Percentiles rank a stretch among this genome's conserved stretches.
These are phyloP conservation scores for Botryotinia convoluta DNA, from an alignment of 2,329 filamentous ascomycete genomes.

Conservation along the genomic window DNA sequence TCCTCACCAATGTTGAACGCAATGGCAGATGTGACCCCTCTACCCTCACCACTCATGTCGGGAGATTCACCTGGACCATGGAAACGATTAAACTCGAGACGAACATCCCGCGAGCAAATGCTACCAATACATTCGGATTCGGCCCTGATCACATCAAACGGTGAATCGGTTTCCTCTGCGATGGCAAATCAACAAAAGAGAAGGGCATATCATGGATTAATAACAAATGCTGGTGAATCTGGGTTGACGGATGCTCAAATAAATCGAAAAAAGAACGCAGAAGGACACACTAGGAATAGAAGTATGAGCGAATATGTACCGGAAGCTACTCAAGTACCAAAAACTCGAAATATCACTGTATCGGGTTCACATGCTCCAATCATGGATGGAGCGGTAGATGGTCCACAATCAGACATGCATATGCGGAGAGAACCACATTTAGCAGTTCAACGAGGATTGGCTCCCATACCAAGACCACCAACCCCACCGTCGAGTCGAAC, in stretches of 20 bases:
- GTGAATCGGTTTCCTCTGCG: constrained; percentile 52
- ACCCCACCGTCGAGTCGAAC: constrained; percentile 82
- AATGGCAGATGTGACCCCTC: constrained; percentile 74
- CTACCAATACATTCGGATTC: constrained; percentile 44
- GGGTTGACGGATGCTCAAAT: constrained; percentile 26
- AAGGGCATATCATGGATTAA: constrained; percentile 53
- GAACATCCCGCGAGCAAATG: constrained; percentile 48
- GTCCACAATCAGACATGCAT: constrained; percentile 41
- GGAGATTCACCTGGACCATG: constrained; percentile 65
- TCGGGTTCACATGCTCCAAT: constrained; percentile 56
- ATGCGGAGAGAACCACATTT: constrained; percentile 78
- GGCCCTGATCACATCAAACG: constrained; percentile 50
- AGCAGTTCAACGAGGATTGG: constrained; percentile 73
- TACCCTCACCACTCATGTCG: constrained; percentile 71
- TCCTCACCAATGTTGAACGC: constrained; percentile 72
- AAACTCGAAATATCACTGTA: constrained; percentile 68
- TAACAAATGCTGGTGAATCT: constrained; percentile 29
- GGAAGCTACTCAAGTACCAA: constrained; percentile 64
- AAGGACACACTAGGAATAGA: constrained; percentile 65
- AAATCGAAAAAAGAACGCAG: constrained; percentile 33
- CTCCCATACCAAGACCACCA: constrained; percentile 60
- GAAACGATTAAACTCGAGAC: constrained; percentile 52
- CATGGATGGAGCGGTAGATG: constrained; percentile 48
- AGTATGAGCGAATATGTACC: constrained; percentile 88
- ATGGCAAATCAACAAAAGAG: constrained; percentile 54